Percentiles rank a stretch among this genome's conserved stretches.
phyloP scores from a whole-genome alignment of 192 early-diverging fungal genomes.

The Backusella luteola region DNA sequence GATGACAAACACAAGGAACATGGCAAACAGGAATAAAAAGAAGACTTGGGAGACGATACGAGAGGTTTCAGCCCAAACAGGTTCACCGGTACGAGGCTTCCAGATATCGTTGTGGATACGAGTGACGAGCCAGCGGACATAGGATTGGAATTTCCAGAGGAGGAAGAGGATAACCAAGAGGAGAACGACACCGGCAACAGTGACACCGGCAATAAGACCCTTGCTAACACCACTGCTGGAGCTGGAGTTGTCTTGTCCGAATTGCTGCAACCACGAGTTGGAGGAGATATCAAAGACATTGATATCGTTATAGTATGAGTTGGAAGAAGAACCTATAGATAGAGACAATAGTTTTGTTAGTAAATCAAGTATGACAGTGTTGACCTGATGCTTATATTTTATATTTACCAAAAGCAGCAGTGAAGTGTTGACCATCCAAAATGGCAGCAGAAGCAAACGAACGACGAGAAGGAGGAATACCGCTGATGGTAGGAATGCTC shows the following conservation, averaged over 20 bases:
- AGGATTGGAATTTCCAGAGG: slow-evolving; percentile 29
- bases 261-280: slow-evolving; percentile 23
- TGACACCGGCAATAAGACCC: slow-evolving; percentile 30
- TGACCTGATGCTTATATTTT: not conserved
- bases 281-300: slow-evolving; percentile 22
- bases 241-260: not conserved
- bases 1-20: slow-evolving; percentile 35
- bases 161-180: slow-evolving; percentile 26
- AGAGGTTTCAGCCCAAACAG: slow-evolving; percentile 36
- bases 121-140: slow-evolving; percentile 24
- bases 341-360: not conserved
- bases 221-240: not conserved
- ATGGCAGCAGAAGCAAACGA: slow-evolving; percentile 30
- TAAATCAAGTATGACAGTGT: not conserved
- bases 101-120: slow-evolving; percentile 34
- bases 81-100: slow-evolving; percentile 38
- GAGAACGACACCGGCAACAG: slow-evolving; percentile 27
- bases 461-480: slow-evolving; percentile 32
- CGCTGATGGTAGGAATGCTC: slow-evolving; percentile 16
- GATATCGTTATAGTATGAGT: slow-evolving; percentile 34
- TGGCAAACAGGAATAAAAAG: slow-evolving; percentile 30
- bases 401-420: slow-evolving; percentile 31
- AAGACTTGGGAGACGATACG: slow-evolving; percentile 33
- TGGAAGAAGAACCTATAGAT: slow-evolving; percentile 21
- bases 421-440: slow-evolving; percentile 24